phyloP scores from a whole-genome alignment of 441 rosid genomes.

The California macrophylla region DNA sequence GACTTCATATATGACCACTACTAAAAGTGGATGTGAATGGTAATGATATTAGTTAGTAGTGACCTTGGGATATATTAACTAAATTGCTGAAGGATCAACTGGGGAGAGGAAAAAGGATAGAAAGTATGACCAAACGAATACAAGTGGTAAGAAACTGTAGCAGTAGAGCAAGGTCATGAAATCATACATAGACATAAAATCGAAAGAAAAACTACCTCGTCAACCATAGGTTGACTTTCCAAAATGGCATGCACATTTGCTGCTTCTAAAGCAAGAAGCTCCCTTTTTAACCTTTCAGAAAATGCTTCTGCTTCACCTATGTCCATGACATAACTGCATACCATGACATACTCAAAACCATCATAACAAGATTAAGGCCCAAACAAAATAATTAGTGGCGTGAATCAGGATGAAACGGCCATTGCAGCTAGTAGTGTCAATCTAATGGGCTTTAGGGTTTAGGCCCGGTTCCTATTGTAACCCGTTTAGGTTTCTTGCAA shows the following conservation, averaged over 20 bases:
- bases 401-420: neutral
- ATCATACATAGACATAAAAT: constrained; percentile 2
- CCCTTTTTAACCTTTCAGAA: constrained; percentile 96
- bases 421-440: constrained; percentile 4
- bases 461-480: no score
- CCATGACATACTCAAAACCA: constrained; percentile 19
- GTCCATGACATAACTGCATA: constrained; percentile 90
- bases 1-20: neutral
- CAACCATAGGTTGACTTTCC: constrained; percentile 92
- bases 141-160: neutral
- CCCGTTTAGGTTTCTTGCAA: no score
- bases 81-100: neutral
- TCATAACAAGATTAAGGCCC: constrained; percentile 6
- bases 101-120: constrained; percentile 1
- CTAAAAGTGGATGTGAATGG: neutral
- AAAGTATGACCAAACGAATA: neutral
- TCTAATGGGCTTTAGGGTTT: no score
- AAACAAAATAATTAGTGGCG: neutral
- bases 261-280: constrained; percentile 95
- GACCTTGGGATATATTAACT: neutral
- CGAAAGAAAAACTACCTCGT: constrained; percentile 44
- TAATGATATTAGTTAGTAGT: neutral
- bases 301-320: constrained; percentile 98
- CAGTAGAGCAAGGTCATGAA: neutral
- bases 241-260: constrained; percentile 98